Evolutionary conservation across 169 alveolate genomes (phyloP).

Genomic region (Miamiensis avidus): DNA sequence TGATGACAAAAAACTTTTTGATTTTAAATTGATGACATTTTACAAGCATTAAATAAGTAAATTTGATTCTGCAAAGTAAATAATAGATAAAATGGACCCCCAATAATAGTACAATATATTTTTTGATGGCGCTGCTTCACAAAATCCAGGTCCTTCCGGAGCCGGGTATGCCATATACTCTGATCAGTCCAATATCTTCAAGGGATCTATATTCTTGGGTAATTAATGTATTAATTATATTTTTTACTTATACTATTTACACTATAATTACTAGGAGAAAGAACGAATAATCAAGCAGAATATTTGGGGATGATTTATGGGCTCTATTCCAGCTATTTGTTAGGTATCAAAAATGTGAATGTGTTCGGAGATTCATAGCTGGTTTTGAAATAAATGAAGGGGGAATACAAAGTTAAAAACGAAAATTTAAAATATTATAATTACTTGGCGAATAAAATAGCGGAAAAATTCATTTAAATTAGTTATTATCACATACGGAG

Average conservation of each 20-base stretch:
- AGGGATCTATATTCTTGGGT: neutral
- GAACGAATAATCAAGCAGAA: neutral
- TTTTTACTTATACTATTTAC: neutral
- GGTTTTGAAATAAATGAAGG: neutral
- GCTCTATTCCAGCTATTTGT: neutral
- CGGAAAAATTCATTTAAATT: too few relatives aligned
- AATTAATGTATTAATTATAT: too few relatives aligned
- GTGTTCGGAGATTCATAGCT: neutral
- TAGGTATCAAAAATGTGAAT: neutral
- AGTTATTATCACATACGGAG: neutral
- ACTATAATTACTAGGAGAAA: neutral
- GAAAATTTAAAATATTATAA: neutral
- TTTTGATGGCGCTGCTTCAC: neutral
- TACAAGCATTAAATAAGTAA: neutral
- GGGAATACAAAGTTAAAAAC: neutral
- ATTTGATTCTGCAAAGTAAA: neutral
- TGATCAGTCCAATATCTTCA: neutral
- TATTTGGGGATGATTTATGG: neutral
- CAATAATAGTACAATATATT: too few relatives aligned
- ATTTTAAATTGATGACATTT: neutral
- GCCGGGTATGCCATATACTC: neutral
- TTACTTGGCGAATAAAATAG: neutral
- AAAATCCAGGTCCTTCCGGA: neutral
- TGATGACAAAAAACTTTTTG: too few relatives aligned
- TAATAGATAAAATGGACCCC: neutral